A percentile compares a stretch with the other conserved stretches of the same genome.
Conservation (phyloP, 345 rosid species). For the Barbarea vulgaris region DNA sequence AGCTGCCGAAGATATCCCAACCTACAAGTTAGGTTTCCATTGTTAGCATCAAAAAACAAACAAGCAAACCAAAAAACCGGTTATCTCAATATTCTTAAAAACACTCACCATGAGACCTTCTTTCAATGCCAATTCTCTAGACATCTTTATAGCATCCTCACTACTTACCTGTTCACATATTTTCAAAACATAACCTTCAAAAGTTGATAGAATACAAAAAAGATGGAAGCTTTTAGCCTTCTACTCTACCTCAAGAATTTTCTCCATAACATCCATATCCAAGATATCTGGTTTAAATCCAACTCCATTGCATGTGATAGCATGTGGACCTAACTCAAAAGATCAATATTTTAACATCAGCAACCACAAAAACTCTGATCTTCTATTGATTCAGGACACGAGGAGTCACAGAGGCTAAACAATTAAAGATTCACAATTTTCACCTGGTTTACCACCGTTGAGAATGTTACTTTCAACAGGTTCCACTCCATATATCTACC, state of each 20-base stretch:
- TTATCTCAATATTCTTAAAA: not conserved
- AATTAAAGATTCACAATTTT: not conserved
- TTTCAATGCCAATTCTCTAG: constrained; percentile 86
- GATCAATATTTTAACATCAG: constrained; percentile 10
- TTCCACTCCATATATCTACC: constrained; percentile 93
- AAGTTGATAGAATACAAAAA: not conserved
- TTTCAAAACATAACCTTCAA: constrained; percentile 7
- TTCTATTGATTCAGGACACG: not conserved
- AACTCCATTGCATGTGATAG: constrained; percentile 92
- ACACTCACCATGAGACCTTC: constrained; percentile 90
- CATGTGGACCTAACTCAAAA: constrained; percentile 77
- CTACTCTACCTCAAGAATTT: constrained; percentile 69
- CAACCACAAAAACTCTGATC: not conserved
- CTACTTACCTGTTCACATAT: constrained; percentile 87
- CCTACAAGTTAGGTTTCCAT: constrained; percentile 47
- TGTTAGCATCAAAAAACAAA: constrained; percentile 14
- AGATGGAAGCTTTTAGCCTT: not conserved
- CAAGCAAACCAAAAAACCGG: not conserved
- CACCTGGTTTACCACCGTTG: constrained; percentile 98
- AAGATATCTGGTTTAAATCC: constrained; percentile 96
- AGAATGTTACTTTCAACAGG: constrained; percentile 92
- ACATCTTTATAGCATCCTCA: constrained; percentile 92
- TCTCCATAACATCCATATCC: constrained; percentile 95
- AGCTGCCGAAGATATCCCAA: constrained; percentile 96
- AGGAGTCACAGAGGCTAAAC: not conserved